Conservation (phyloP, 768 basidiomycete genomes). For the Agrocybe chaxingu region DNA sequence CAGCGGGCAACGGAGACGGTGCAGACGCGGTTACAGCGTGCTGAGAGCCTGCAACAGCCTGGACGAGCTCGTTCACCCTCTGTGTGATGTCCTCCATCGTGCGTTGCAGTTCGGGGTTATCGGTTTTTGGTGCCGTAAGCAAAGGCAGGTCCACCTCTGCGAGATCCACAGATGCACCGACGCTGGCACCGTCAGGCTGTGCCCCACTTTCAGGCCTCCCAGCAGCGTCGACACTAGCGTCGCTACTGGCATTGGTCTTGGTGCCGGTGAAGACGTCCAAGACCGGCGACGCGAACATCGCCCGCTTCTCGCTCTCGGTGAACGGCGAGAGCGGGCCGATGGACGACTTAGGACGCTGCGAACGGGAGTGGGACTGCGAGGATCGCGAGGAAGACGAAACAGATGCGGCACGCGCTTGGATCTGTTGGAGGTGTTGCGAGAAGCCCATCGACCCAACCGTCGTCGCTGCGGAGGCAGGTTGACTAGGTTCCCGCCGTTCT, state of each 20-base stretch:
- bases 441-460: conserved; percentile 13
- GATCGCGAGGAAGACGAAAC: not conserved
- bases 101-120: conserved; percentile 36
- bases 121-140: conserved; percentile 39
- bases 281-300: conserved; percentile 9
- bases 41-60: conserved; percentile 12
- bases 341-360: conserved; percentile 14
- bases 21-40: too few relatives aligned
- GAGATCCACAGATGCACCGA: not conserved
- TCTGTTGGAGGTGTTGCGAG: conserved; percentile 21
- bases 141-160: conserved; percentile 27
- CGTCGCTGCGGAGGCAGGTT: conserved; percentile 2
- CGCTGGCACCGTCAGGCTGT: conserved; percentile 1
- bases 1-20: conserved; percentile 7
- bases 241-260: too few relatives aligned
- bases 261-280: conserved; percentile 1
- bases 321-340: conserved; percentile 10
- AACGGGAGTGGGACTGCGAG: too few relatives aligned
- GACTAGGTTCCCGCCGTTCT: conserved; percentile 8
- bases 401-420: conserved; percentile 15
- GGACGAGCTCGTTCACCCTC: conserved; percentile 39
- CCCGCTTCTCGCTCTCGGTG: conserved; percentile 16
- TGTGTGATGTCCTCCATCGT: conserved; percentile 44
- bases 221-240: not conserved
- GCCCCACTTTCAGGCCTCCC: conserved; percentile 5